Evolutionary conservation across 371 early-diverging fungal genomes (phyloP), one percentile per base, ranked within the genome.

Genomic region (Gilbertella persicaria): DNA sequence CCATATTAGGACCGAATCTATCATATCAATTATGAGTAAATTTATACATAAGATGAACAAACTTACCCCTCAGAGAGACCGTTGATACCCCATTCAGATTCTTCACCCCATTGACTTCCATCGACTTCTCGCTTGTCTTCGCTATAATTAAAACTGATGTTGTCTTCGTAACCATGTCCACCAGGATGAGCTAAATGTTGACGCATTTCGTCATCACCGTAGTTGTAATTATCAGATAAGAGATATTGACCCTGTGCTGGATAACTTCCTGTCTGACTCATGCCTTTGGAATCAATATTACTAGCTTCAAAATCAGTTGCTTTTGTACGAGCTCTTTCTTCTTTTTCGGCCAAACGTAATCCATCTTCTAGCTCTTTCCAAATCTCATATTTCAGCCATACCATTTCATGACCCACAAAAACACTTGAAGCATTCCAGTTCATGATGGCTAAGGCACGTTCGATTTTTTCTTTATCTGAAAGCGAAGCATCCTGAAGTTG

Each of bases 321-420:
- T 53, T 82, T 82, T 25, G 67, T 63, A 19, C 68, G 67, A 5
- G 50, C 56, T 23, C 79, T 60, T 21, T 80, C 80, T 7, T 79
- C 83, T 50, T 86, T 85, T 66, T 93, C 90, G 39, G 73, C 65
- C 0, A 71, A 66, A 1, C 88, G 67, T 30, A 93, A 67, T n/a
- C 80, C 80, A 45, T 88, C 84, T 55, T 93, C 94, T 17, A 91
- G 57, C 41, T 80, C 77, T 47, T 84, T 85, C 89, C 89, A 90
- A 16, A 79, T 80, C 19, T 76, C 77, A 44, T 84, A 86, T 2
- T 74, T 64, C 29, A 89, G 60, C 68, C 84, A 89, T 4, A 89
- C 68, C 53, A 70, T 75, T 23, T 71, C 74, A 29, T 72, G 69
- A 14, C 89, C 90, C 0, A 86, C 39, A 39, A 45, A 60, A 0